Percentiles rank a stretch among this genome's conserved stretches.
Conservation (phyloP, 2,329 filamentous ascomycete genomes). For the Diaporthe longicolla region DNA sequence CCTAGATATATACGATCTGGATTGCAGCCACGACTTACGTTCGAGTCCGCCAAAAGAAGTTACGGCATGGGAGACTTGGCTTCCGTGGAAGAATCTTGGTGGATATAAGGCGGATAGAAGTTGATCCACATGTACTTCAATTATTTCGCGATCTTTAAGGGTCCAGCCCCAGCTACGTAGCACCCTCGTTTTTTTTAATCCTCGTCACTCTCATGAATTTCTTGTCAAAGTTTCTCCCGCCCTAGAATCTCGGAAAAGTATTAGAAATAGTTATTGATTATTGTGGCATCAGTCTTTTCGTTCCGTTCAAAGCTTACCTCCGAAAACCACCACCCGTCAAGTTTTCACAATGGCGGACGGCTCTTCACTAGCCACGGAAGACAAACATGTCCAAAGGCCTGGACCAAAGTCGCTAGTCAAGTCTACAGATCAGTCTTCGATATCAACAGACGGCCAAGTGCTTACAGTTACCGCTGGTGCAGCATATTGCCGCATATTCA, state of each 20-base stretch:
- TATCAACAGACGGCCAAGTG: not conserved
- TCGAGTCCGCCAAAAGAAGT: not conserved
- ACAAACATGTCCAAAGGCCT: not conserved
- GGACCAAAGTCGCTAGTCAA: not conserved
- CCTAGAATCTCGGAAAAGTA: not conserved
- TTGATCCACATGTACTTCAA: conserved; percentile 9
- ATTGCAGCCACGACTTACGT: conserved; percentile 8
- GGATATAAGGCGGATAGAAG: conserved; percentile 7
- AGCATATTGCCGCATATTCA: conserved; percentile 3
- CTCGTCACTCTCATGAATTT: not conserved
- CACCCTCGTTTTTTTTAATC: no score
- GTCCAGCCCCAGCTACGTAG: not conserved
- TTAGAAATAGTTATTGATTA: not conserved
- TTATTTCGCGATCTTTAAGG: not conserved
- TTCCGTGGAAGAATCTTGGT: not conserved
- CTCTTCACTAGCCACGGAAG: not conserved
- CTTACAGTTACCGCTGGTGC: not conserved
- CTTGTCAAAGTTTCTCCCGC: not conserved
- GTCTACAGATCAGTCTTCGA: not conserved
- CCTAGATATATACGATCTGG: not conserved
- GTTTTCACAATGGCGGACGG: not conserved
- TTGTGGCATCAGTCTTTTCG: not conserved
- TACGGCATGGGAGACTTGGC: not conserved
- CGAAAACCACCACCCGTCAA: not conserved
- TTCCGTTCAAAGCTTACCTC: no score